phyloP scores from a whole-genome alignment of 1,139 yeast species.

The Yamadazyma kanchanaburiensis region DNA sequence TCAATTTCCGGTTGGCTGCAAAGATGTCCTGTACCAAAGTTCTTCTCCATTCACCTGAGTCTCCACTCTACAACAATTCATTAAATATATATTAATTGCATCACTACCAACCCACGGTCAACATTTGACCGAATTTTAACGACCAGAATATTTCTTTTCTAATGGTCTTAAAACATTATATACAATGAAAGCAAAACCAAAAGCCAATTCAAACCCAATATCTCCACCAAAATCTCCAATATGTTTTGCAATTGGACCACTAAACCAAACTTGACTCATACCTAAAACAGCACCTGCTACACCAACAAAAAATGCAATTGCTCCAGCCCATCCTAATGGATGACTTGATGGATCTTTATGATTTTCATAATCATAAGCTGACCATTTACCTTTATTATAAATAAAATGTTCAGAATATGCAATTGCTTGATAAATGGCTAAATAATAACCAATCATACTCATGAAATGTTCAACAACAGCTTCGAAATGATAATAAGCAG shows the following conservation, averaged over 20 bases:
- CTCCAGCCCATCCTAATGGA: conserved; percentile 78
- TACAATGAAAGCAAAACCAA: conserved; percentile 57
- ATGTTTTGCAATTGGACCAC: conserved; percentile 59
- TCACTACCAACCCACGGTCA: too few relatives aligned
- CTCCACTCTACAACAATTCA: too few relatives aligned
- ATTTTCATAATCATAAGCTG: conserved; percentile 59
- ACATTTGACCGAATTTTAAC: too few relatives aligned
- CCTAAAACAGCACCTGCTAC: conserved; percentile 83
- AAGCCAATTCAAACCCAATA: conserved; percentile 80
- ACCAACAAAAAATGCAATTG: conserved; percentile 76
- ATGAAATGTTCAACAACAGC: conserved; percentile 81
- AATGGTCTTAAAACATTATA: conserved; percentile 61
- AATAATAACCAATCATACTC: conserved; percentile 87
- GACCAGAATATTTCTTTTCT: conserved; percentile 65
- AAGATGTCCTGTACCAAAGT: too few relatives aligned
- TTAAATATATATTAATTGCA: too few relatives aligned
- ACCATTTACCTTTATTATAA: conserved; percentile 57
- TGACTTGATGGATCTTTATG: conserved; percentile 54
- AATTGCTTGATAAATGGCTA: conserved; percentile 78
- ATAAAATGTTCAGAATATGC: conserved; percentile 74
- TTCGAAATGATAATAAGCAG: conserved; percentile 75
- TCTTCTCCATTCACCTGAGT: too few relatives aligned
- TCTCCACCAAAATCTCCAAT: conserved; percentile 79
- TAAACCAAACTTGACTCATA: conserved; percentile 82
- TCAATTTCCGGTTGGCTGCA: too few relatives aligned